Evolutionary conservation across 345 rosid species (phyloP), one percentile per base, ranked within the genome.

Genomic region (Odontarrhena argentea): DNA sequence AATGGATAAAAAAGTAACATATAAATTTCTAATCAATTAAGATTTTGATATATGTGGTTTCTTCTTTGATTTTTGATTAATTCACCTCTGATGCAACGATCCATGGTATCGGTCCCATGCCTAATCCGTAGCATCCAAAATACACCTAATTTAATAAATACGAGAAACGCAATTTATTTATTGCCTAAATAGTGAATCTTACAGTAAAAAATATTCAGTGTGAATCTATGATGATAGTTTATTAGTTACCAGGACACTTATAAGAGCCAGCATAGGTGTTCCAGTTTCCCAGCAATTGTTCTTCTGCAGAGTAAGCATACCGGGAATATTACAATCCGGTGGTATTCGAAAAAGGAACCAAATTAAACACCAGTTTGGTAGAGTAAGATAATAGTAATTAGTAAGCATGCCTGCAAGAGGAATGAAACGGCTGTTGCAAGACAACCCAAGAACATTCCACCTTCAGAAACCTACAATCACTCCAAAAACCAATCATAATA

Each of bases 401-500:
- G 40, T 53, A 32, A 32, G 12, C 46, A 58, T 71, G 84, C 97
- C 87, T 82, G 83, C 50, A 78, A 68, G 67, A 82, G 52, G 56
- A 84, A 90, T 8, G 95, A 84, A 13, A 78, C 40, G 15, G 81
- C 85, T 1, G 74, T 68, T n/a, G 85, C 82, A 57, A 86, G 53
- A 76, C 95, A 83, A 71, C 97, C 92, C 75, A 87, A 49, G 63
- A 93, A 86, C 64, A 88, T 81, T 71, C 97, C 92, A 11, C 62
- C 51, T 7, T 91, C 84, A 37, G 97, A 88, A 63, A 86, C 68
- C 94, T 87, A 67, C 55, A 63, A 54, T 35, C 56, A 51, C 55
- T 55, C 53, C 18, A 43, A 42, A 46, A 24, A n/a, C 25, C 47
- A 15, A 50, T 37, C 22, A 35, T 14, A 42, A 43, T 53, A 30